These are phyloP conservation scores for Aspergillus awamori DNA, from an alignment of 2,329 filamentous ascomycete species.

Conservation along the genomic window DNA sequence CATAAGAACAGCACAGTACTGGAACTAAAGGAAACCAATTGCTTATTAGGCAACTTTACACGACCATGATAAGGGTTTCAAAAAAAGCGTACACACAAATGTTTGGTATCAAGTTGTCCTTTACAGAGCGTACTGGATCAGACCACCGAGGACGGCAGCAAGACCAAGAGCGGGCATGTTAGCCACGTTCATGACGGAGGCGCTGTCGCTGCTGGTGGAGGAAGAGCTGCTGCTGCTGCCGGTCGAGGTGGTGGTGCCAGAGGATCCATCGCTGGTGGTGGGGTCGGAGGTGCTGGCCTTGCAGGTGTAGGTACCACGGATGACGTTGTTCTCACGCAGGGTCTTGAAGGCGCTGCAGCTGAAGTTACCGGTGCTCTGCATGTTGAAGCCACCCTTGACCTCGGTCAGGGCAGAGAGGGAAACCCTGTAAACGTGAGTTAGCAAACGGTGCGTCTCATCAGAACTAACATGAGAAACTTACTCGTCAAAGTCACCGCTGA, in stretches of 20 bases:
- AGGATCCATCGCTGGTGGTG: constrained; percentile 36
- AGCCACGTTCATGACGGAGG: constrained; percentile 38
- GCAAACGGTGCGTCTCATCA: constrained; percentile 32
- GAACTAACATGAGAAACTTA: constrained; percentile 54
- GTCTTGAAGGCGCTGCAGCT: constrained; percentile 59
- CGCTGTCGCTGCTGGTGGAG: constrained; percentile 40
- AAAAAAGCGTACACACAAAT: constrained; percentile 34
- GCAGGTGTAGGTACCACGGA: constrained; percentile 54
- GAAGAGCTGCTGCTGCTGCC: constrained; percentile 30
- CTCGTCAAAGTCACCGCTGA: constrained; percentile 82
- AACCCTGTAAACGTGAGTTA: constrained; percentile 57
- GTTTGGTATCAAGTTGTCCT: constrained; percentile 30
- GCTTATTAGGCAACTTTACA: constrained; percentile 44
- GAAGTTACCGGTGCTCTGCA: constrained; percentile 68
- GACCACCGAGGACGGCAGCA: constrained; percentile 48
- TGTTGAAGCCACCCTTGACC: constrained; percentile 72
- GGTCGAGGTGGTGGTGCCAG: constrained; percentile 34
- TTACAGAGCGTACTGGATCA: constrained; percentile 53
- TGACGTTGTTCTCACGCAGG: constrained; percentile 44
- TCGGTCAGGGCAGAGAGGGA: constrained; percentile 66
- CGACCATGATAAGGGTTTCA: constrained; percentile 33
- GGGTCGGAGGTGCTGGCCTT: constrained; percentile 40
- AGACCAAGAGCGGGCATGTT: constrained; percentile 45
- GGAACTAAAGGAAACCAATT: constrained; percentile 34
- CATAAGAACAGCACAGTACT: constrained; percentile 41